Conservation (phyloP, 176 grass and related monocot genomes). For the Aegilops umbellulata region DNA sequence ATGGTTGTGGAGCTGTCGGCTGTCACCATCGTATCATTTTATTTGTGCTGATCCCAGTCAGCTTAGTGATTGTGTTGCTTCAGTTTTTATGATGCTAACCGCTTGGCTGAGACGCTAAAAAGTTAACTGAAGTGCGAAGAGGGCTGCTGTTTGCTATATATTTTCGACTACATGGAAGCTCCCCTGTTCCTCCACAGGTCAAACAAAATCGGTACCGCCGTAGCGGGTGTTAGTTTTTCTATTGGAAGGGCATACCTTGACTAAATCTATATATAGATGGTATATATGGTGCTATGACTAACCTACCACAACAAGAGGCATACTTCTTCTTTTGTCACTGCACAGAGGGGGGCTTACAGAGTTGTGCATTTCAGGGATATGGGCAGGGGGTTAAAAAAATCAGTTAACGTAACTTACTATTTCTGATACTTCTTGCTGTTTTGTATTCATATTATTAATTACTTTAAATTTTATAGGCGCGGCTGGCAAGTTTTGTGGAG, state of each 20-base stretch:
- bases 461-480: conserved; percentile 40
- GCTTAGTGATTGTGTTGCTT: neutral
- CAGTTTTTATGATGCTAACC: neutral
- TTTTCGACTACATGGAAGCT: neutral
- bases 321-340: neutral
- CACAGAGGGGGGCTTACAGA: neutral
- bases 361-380: neutral
- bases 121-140: neutral
- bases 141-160: neutral
- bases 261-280: neutral
- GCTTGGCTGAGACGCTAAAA: neutral
- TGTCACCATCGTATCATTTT: neutral
- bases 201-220: neutral
- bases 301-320: neutral
- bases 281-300: neutral
- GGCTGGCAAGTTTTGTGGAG: conserved; percentile 78
- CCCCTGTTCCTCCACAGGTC: neutral
- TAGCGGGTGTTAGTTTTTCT: neutral
- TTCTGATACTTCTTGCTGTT: neutral
- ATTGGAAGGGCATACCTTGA: neutral
- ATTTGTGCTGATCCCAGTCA: neutral
- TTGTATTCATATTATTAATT: conserved; percentile 1
- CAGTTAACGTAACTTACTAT: neutral
- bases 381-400: neutral
- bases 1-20: neutral